Conservation (phyloP, 371 early-diverging fungal species). For the Phascolomyces articulosus region DNA sequence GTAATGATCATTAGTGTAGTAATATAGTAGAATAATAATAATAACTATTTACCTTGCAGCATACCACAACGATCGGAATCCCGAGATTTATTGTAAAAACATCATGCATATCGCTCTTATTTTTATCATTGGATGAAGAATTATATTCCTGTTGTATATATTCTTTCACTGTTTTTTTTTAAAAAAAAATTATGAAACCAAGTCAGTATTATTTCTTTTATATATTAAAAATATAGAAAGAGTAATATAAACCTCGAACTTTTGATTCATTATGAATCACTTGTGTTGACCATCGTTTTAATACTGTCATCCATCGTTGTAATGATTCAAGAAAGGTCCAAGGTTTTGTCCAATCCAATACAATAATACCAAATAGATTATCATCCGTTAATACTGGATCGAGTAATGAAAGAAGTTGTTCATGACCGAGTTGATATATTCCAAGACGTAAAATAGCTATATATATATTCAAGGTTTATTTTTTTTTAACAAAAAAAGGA, state of each 20-base stretch:
- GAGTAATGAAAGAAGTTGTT: conserved; percentile 67
- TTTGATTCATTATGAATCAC: conserved; percentile 36
- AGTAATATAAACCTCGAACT: conserved; percentile 66
- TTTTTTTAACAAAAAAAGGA: too few species aligned
- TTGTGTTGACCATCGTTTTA: conserved; percentile 60
- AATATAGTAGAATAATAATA: too few species aligned
- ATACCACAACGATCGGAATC: conserved; percentile 83
- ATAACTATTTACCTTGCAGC: conserved; percentile 72
- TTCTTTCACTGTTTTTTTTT: conserved; percentile 62
- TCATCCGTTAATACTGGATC: conserved; percentile 69
- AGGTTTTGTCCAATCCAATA: conserved; percentile 89
- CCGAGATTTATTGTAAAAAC: conserved; percentile 82
- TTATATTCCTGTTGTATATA: conserved; percentile 56
- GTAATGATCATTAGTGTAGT: too few species aligned
- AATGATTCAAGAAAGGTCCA: conserved; percentile 82
- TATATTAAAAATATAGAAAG: too few species aligned
- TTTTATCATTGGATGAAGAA: neutral
- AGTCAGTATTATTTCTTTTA: too few species aligned
- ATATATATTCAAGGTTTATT: conserved; percentile 32
- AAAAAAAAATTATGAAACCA: too few species aligned
- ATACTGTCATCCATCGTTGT: conserved; percentile 72
- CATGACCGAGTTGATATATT: conserved; percentile 75
- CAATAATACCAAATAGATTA: conserved; percentile 68
- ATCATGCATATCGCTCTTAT: conserved; percentile 26
- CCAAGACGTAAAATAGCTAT: conserved; percentile 75